phyloP scores from a whole-genome alignment of 768 basidiomycete genomes.

The Lentinula guzmanii region DNA sequence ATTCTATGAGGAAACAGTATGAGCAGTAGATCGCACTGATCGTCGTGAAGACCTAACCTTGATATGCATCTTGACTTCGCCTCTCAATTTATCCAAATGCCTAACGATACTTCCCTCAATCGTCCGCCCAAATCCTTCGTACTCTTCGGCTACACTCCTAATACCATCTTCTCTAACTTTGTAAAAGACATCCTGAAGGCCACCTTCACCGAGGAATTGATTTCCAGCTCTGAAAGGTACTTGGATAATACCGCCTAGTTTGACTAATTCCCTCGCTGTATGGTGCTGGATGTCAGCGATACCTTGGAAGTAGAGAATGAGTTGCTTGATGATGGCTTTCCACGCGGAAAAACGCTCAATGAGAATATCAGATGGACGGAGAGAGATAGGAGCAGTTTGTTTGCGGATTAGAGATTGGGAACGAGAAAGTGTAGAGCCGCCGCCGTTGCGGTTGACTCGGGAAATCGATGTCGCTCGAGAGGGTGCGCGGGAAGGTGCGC shows the following conservation, averaged over 20 bases:
- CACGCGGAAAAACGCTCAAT: conserved; percentile 92
- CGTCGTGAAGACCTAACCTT: conserved; percentile 43
- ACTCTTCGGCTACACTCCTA: conserved; percentile 88
- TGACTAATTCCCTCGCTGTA: conserved; percentile 86
- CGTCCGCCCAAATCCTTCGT: conserved; percentile 92
- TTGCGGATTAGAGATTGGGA: conserved; percentile 91
- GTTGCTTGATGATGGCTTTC: conserved; percentile 96
- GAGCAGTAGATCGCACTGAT: background rate
- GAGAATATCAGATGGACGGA: conserved; percentile 91
- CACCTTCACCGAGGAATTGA: conserved; percentile 97
- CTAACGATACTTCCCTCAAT: conserved; percentile 97
- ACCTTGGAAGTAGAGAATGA: conserved; percentile 85
- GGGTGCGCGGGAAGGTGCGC: conserved; percentile 30
- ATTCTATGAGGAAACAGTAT: conserved; percentile 40
- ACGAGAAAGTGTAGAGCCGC: conserved; percentile 67
- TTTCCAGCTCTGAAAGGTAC: conserved; percentile 94
- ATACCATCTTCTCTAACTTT: conserved; percentile 84
- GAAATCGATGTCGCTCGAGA: conserved; percentile 74
- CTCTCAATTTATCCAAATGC: conserved; percentile 90
- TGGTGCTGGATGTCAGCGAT: conserved; percentile 89
- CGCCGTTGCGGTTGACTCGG: conserved; percentile 44
- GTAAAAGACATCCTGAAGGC: conserved; percentile 94
- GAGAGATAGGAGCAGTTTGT: conserved; percentile 84
- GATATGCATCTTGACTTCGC: conserved; percentile 97
- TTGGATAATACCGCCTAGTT: conserved; percentile 93